These are phyloP conservation scores for Schwanniomyces polymorphus DNA, from an alignment of 805 yeast genomes.

Conservation along the genomic window DNA sequence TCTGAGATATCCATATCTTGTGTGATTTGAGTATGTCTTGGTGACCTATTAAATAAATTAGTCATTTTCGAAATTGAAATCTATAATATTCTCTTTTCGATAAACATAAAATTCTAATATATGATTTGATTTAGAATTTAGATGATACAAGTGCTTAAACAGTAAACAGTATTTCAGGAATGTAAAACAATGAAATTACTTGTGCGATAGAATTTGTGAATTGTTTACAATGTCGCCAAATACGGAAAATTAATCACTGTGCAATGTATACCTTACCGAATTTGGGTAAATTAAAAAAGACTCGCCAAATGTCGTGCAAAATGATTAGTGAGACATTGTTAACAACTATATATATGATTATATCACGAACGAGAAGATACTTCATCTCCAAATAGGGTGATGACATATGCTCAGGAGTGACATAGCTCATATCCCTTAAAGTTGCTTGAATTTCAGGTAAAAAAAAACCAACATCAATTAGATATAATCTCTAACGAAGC, in stretches of 20 bases:
- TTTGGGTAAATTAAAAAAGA: background rate
- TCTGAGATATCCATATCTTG: conserved; percentile 27
- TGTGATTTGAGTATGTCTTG: conserved; percentile 9
- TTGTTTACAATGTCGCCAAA: conserved; percentile 1
- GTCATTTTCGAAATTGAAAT: conserved; percentile 2
- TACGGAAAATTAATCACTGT: background rate
- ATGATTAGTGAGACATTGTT: too few relatives aligned
- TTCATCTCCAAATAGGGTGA: too few relatives aligned
- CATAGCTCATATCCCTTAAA: too few relatives aligned
- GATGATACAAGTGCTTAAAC: background rate
- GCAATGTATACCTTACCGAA: background rate
- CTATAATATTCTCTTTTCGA: background rate
- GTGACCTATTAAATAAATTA: conserved; percentile 6
- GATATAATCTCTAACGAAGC: too few relatives aligned
- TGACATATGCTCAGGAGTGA: too few relatives aligned
- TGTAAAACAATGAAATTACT: background rate
- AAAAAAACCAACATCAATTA: too few relatives aligned
- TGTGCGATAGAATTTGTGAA: background rate
- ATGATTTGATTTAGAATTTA: background rate
- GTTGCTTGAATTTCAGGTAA: too few relatives aligned
- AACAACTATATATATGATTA: too few relatives aligned
- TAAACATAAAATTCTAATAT: background rate
- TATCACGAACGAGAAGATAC: too few relatives aligned
- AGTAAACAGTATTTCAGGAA: background rate
- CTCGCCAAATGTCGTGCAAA: background rate